A percentile compares a stretch with the other conserved stretches of the same genome.
Conservation (phyloP, 129 eudicot genomes). For the Mikania micrantha region DNA sequence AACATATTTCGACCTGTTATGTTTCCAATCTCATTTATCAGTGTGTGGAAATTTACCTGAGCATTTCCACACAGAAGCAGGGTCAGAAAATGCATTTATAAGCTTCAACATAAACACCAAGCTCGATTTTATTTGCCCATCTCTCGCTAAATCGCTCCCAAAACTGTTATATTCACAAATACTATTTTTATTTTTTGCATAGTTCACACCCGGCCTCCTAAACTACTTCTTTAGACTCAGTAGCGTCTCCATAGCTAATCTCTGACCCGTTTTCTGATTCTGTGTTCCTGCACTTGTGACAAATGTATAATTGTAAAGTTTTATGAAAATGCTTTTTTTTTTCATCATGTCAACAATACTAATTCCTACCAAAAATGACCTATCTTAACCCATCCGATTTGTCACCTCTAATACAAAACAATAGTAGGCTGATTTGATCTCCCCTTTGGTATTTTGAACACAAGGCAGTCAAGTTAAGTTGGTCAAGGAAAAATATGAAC, state of each 20-base stretch:
- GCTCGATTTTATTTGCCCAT: neutral
- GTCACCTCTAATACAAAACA: neutral
- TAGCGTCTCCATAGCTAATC: constrained; percentile 6
- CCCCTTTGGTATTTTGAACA: too few species aligned
- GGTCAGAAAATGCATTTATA: neutral
- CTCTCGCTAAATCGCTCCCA: constrained; percentile 1
- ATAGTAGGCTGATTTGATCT: neutral
- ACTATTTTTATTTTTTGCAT: constrained; percentile 6
- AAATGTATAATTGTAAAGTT: neutral
- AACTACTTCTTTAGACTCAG: constrained; percentile 5
- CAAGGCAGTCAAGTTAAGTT: too few species aligned
- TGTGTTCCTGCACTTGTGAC: constrained; percentile 14
- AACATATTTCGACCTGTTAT: neutral
- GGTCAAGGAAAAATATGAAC: neutral
- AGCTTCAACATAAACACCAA: neutral
- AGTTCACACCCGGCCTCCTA: constrained; percentile 17
- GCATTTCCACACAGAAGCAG: neutral
- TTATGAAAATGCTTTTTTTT: neutral
- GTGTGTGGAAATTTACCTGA: neutral
- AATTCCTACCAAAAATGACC: neutral
- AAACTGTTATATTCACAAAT: constrained; percentile 1
- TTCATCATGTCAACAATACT: constrained; percentile 11
- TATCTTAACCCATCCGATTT: neutral
- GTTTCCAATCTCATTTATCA: neutral
- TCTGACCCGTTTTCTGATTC: constrained; percentile 7